A percentile compares a stretch with the other conserved stretches of the same genome.
Evolutionary conservation across 208 protist genomes (phyloP).

Genomic region (Crithidia acanthocephali): DNA sequence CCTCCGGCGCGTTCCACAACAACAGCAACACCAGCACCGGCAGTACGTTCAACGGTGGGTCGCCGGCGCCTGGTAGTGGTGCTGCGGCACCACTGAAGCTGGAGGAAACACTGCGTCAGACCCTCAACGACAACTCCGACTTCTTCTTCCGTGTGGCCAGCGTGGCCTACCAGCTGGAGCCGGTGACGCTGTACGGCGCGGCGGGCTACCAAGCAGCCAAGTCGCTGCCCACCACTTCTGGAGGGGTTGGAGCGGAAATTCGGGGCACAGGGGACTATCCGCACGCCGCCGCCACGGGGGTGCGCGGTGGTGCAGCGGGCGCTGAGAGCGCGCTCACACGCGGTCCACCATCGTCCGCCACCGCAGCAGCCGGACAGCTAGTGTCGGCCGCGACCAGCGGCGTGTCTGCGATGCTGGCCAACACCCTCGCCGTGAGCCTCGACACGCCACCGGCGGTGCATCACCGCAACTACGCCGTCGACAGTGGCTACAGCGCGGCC

Average conservation of each 20-base stretch:
- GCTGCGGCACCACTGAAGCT: constrained; percentile 6
- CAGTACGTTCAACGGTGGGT: too few relatives aligned
- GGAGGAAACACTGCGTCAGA: constrained; percentile 25
- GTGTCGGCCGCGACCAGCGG: constrained; percentile 20
- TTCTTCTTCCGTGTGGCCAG: constrained; percentile 48
- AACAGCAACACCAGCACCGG: background rate
- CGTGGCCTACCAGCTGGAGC: constrained; percentile 39
- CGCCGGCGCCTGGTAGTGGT: background rate
- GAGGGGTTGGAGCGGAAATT: background rate
- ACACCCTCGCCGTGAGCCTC: constrained; percentile 5
- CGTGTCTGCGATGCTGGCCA: constrained; percentile 26
- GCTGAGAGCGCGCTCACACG: background rate
- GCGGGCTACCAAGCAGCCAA: constrained; percentile 4
- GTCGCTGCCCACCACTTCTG: constrained; percentile 2
- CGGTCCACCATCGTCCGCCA: background rate
- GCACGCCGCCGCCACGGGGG: background rate
- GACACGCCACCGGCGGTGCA: background rate
- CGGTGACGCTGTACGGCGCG: background rate
- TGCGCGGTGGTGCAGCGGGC: background rate
- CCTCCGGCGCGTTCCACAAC: background rate
- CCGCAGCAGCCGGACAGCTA: background rate
- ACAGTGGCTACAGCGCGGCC: constrained; percentile 38
- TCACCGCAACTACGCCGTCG: constrained; percentile 30
- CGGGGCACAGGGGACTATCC: background rate
- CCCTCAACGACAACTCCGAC: constrained; percentile 32